Evolutionary conservation across 2,329 filamentous ascomycete species (phyloP).

Genomic region (Stachybotrys echinatus): DNA sequence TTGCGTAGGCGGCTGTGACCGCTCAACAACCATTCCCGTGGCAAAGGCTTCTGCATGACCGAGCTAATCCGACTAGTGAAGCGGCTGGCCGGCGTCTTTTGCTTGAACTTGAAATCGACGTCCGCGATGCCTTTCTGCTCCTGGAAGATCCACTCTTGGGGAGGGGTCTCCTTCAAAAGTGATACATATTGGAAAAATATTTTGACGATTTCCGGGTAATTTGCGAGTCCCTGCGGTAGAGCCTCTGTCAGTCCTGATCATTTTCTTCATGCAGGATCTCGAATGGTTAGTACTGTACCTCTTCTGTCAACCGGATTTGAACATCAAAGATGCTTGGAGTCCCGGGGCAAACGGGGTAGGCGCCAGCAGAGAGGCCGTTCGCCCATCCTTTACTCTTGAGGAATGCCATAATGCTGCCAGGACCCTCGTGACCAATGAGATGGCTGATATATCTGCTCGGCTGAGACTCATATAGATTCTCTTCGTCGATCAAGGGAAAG

Average conservation of each 20-base stretch:
- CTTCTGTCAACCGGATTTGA: conserved; percentile 74
- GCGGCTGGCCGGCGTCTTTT: conserved; percentile 83
- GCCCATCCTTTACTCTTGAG: conserved; percentile 89
- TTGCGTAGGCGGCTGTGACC: conserved; percentile 69
- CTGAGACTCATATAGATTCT: conserved; percentile 70
- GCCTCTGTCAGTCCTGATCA: no score
- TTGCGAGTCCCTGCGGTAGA: conserved; percentile 53
- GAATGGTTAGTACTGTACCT: conserved; percentile 42
- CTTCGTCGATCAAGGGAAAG: conserved; percentile 84
- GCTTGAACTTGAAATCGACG: conserved; percentile 90
- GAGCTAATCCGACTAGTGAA: conserved; percentile 83
- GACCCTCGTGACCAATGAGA: conserved; percentile 86
- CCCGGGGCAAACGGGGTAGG: conserved; percentile 71
- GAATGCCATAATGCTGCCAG: conserved; percentile 85
- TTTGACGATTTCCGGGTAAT: conserved; percentile 79
- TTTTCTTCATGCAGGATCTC: background rate
- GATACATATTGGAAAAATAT: conserved; percentile 88
- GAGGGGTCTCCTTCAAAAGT: conserved; percentile 72
- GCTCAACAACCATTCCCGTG: conserved; percentile 83
- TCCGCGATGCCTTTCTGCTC: conserved; percentile 88
- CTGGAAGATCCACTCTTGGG: conserved; percentile 89
- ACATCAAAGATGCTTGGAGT: conserved; percentile 73
- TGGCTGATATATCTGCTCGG: conserved; percentile 84
- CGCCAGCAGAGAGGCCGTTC: conserved; percentile 74
- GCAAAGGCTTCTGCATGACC: conserved; percentile 86